These are phyloP conservation scores for Neurospora tetrasperma DNA, from an alignment of 495 filamentous ascomycete genomes.

Conservation along the genomic window DNA sequence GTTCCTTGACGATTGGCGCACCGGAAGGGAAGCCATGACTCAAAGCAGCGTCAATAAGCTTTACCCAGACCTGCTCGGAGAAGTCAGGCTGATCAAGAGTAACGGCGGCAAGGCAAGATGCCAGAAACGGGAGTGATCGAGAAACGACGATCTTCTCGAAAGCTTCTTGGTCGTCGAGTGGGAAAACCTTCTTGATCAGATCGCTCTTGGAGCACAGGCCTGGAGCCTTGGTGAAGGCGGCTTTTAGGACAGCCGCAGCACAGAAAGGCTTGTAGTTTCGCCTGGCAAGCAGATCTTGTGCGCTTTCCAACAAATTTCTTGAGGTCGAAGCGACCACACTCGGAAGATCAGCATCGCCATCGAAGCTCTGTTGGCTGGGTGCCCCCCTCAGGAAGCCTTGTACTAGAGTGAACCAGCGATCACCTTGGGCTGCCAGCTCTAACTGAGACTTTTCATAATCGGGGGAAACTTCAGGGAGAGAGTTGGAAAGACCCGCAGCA, in stretches of 20 bases:
- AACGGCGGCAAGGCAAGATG: slow-evolving; percentile 25
- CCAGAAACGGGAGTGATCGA: slow-evolving; percentile 24
- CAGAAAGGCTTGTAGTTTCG: slow-evolving; percentile 79
- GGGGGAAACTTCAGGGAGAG: slow-evolving; percentile 67
- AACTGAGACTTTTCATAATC: slow-evolving; percentile 63
- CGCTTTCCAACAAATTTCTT: slow-evolving; percentile 21
- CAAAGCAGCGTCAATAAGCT: slow-evolving; percentile 24
- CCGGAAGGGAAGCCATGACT: slow-evolving; percentile 11
- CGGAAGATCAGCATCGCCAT: not conserved
- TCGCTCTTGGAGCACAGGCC: slow-evolving; percentile 11
- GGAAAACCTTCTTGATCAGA: slow-evolving; percentile 12
- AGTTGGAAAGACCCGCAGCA: slow-evolving; percentile 52
- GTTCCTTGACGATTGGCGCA: slow-evolving; percentile 16
- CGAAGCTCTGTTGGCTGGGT: not conserved
- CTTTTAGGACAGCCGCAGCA: slow-evolving; percentile 52
- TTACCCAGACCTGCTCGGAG: slow-evolving; percentile 26
- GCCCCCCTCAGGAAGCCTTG: slow-evolving; percentile 24
- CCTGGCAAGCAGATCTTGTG: slow-evolving; percentile 25
- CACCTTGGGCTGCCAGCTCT: slow-evolving; percentile 46
- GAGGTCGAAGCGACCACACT: slow-evolving; percentile 9
- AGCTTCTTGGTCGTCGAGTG: slow-evolving; percentile 8
- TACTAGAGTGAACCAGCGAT: slow-evolving; percentile 52
- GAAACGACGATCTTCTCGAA: slow-evolving; percentile 23
- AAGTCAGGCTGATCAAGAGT: slow-evolving; percentile 26
- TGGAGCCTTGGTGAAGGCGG: slow-evolving; percentile 26